Evolutionary conservation across 805 yeast genomes (phyloP), one percentile per base, ranked within the genome.

Genomic region (Nakazawaea laoshanensis): DNA sequence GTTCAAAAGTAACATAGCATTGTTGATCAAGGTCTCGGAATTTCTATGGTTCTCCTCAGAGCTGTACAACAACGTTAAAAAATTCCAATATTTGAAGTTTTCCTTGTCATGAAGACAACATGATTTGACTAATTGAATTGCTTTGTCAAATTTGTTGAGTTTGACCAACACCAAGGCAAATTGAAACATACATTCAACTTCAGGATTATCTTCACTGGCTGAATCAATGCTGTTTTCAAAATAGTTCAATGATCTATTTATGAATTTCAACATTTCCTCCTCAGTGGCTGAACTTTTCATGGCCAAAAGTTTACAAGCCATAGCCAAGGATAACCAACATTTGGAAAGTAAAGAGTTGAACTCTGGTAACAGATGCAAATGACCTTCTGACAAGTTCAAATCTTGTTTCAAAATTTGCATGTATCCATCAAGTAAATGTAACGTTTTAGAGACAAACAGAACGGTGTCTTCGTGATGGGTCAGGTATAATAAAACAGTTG

Each of bases 1-100:
- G 43, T 12, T 54, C 54, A 36, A 22, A 10, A 36, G 12, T 18
- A 25, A 24, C 11, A 32, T 29, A 5, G 40, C 26, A 19, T 32
- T 37, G 21, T 37, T 33, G 32, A 33, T 30, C 27, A 32, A 25
- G 10, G n/a, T 26, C 19, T 32, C 40, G 7, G 31, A 16, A 26
- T 32, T 27, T n/a, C 23, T 24, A 20, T 31, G 31, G 20, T 29
- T 30, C 19, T 37, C 40, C 19, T 33, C 35, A 4, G 40, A 29
- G 3, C 37, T 32, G 21, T 37, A 37, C 19, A 32, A 29, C 27
- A 37, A 30, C 4, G 27, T 27, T 19, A 37, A 33, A 17, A 32
- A 37, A 19, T 37, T 32, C 40, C 40, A 37, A 16, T 33, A 37
- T 21, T 37, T 32, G 32, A 37, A 32, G 22, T 37, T 33, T 18